Base-by-base conservation (phyloP, 768 basidiomycete genomes). In the Lactarius deliciosus region DNA sequence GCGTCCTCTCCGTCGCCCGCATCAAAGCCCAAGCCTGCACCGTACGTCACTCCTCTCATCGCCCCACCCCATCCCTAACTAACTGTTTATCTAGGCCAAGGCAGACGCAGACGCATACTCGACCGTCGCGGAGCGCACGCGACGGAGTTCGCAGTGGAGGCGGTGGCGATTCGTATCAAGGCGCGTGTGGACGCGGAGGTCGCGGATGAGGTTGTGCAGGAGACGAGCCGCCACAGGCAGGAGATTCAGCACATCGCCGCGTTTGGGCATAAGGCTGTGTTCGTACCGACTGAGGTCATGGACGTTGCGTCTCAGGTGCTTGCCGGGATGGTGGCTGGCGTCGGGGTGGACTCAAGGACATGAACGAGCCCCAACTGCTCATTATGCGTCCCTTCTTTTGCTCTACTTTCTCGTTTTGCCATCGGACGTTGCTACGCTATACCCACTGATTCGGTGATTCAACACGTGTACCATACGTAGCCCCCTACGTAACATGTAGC, bases 21-120 rank as follows among this genome's bases (percentile, higher is more conserved):
- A 30, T 30, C 30, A 7, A 30, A 30, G 30, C 30, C 5, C 5
- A 30, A 30, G 5, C 5, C 5, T 5, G 30, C 30, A 6, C 30
- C 5, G 30, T 30, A 30, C 9, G 28, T 30, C 3, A 30, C 28
- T 30, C 3, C 28, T 30, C 28, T 30, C 28, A 30, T 30, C 28
- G 2, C 28, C 28, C 28, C 28, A 30, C 3, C 28, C 28, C 28
- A 30, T 30, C 28, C 2, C 28, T 30, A 30, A 30, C 28, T 30
- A 30, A 30, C 28, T 3, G 2, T 41, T 43, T 57, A 16, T 61
- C 50, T 69, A 87, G 81, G 84, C 91, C 0, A 79, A 87, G 75
- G 86, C 91, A 18, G 91, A 93, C 74, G 80, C 90, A 0, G 85
- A 90, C 53, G 91, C 90, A 0, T 92, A 92, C 74, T 79, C 82